Base-by-base conservation (phyloP, 148 eudicot genomes). In the Diospyros kaki region DNA sequence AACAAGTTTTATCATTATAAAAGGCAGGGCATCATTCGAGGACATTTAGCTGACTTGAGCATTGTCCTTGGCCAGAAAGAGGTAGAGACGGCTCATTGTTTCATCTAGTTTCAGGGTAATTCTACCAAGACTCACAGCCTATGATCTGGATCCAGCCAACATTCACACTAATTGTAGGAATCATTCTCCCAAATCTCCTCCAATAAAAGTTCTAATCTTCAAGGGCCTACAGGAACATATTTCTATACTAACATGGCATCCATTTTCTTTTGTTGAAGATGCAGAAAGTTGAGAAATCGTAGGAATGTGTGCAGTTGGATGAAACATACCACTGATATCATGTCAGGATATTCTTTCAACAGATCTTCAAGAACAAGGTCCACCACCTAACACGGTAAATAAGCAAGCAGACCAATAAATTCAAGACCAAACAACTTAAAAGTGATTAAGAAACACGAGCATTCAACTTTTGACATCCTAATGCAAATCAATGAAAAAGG, bases 341-440 rank as follows among this genome's bases (percentile, higher is more conserved):
- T 86, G 67, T 92, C 98, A 17, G 91, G 94, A 72, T 76, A 86
- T 14, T 90, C 97, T 41, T 81, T 83, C 77, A 88, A 82, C 51
- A 94, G 58, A 80, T 90, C 92, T 64, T 83, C 88, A 48, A 94
- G 85, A 72, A 90, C 98, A 73, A 90, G 89, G 81, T 95, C 97
- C 89, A 92, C 78, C 72, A 92, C 92, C 97, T 92, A 78, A n/a
- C 40, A 2, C 64, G 41, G 72, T 60, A 61, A 38, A 77, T 4
- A 40, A 73, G 64, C 61, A 68, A 46, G 6, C 3, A 15, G 10
- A 58, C 8, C 3, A 54, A 61, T 2, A 11, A 61, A 65, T 4
- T 28, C 28, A 10, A 9, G 0, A 9, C n/a, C 1, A 60, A 28
- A 74, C 14, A 63, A 63, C 4, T 51, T 60, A 72, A 58, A 46